A percentile compares a stretch with the other conserved stretches of the same genome.
phyloP scores from a whole-genome alignment of 2,329 filamentous ascomycete genomes.

The Annulohypoxylon truncatum region DNA sequence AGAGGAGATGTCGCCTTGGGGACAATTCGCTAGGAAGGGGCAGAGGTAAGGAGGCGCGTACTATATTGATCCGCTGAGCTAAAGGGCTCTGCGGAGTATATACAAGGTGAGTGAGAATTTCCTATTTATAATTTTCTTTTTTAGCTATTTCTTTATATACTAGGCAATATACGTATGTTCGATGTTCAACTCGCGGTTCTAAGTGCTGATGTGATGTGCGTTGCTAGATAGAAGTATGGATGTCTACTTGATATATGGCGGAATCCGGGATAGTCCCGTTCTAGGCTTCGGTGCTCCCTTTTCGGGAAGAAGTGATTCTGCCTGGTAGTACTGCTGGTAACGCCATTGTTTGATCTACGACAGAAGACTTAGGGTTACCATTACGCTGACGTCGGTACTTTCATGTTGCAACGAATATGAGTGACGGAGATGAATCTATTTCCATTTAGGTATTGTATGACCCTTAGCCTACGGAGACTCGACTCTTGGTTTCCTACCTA shows the following conservation, averaged over 20 bases:
- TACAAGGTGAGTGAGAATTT: neutral
- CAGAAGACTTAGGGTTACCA: neutral
- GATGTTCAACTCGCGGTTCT: neutral
- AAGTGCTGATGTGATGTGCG: neutral
- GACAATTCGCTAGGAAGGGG: neutral
- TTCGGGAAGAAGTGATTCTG: neutral
- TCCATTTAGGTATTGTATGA: neutral
- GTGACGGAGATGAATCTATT: neutral
- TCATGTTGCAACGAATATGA: neutral
- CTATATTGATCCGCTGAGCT: too few species aligned
- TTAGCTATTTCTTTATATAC: neutral
- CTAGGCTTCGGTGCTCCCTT: neutral
- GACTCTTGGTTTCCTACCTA: neutral
- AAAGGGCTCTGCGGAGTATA: too few species aligned
- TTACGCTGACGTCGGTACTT: neutral
- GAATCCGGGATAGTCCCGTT: neutral
- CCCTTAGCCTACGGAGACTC: neutral
- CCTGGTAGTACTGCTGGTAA: neutral
- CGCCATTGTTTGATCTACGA: neutral
- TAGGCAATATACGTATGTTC: neutral
- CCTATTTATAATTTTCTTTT: neutral
- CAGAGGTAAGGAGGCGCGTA: neutral
- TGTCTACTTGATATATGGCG: neutral
- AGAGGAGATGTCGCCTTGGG: conserved; percentile 1
- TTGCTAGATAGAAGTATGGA: neutral